phyloP scores from a whole-genome alignment of 345 rosid genomes.

The Erysimum cheiranthoides region DNA sequence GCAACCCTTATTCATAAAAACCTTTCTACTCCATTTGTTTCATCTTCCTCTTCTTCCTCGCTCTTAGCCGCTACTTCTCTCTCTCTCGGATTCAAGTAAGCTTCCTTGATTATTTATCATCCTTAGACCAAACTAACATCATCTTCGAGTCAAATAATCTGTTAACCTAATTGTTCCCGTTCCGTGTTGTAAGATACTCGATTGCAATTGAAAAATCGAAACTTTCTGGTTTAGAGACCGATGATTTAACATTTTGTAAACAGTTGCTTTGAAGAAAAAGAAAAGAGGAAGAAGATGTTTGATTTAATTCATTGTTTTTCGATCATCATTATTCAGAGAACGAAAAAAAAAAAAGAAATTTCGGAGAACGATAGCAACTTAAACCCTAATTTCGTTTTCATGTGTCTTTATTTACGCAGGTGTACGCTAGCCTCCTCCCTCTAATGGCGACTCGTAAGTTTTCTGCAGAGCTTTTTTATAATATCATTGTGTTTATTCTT shows the following conservation, averaged over 20 bases:
- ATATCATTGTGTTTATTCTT: neutral
- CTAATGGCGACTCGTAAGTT: conserved; percentile 45
- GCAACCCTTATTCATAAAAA: conserved; percentile 38
- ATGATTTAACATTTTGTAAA: too few relatives aligned
- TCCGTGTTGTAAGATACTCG: neutral
- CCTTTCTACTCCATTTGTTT: neutral
- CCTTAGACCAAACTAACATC: neutral
- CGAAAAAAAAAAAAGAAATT: too few relatives aligned
- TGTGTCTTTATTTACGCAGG: neutral
- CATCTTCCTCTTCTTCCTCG: neutral
- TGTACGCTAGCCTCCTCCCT: conserved; percentile 7
- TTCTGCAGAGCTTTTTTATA: neutral
- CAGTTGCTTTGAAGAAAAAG: too few relatives aligned
- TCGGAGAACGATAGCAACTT: too few relatives aligned
- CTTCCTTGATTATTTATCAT: neutral
- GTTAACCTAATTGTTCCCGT: conserved; percentile 6
- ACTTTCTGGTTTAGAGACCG: neutral
- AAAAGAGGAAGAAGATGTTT: too few relatives aligned
- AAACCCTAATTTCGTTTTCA: conserved; percentile 21
- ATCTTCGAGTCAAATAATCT: neutral
- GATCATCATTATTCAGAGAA: too few relatives aligned
- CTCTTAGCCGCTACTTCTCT: conserved; percentile 4
- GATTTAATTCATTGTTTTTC: too few relatives aligned
- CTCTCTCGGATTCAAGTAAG: conserved; percentile 32
- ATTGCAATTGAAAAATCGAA: conserved; percentile 5